A percentile compares a stretch with the other conserved stretches of the same genome.
phyloP scores from a whole-genome alignment of 2,329 filamentous ascomycete species.

The Diplodia scrobiculata region DNA sequence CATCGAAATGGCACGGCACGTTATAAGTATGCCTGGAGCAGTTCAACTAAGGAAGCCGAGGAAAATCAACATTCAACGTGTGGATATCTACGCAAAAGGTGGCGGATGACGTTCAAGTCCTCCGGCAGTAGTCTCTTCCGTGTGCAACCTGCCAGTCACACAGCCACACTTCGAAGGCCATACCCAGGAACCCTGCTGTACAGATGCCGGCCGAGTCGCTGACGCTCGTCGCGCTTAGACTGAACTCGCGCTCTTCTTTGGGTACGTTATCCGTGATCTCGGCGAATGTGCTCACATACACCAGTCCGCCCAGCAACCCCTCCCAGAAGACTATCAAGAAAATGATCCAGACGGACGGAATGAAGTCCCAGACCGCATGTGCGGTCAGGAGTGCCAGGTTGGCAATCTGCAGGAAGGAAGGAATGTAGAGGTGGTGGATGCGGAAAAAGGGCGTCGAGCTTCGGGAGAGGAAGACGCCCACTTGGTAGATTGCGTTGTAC shows the following conservation, averaged over 20 bases:
- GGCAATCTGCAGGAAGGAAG: constrained; percentile 75
- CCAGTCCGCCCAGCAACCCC: constrained; percentile 82
- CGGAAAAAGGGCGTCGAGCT: constrained; percentile 87
- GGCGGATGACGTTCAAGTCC: neutral
- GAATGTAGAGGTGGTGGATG: constrained; percentile 77
- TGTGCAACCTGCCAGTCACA: constrained; percentile 83
- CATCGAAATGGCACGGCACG: neutral
- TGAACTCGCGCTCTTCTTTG: constrained; percentile 81
- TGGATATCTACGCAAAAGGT: neutral
- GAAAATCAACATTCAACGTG: neutral
- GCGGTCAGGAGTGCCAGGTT: constrained; percentile 74
- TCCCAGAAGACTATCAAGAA: constrained; percentile 92
- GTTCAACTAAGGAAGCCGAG: neutral
- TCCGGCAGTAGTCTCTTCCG: constrained; percentile 64
- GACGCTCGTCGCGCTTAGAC: constrained; percentile 83
- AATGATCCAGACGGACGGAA: constrained; percentile 83
- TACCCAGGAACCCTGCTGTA: constrained; percentile 79
- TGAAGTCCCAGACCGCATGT: constrained; percentile 77
- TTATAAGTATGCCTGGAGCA: neutral
- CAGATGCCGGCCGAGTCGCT: constrained; percentile 92
- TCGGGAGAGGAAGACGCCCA: constrained; percentile 91
- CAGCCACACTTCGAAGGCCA: constrained; percentile 76
- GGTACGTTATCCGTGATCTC: constrained; percentile 85
- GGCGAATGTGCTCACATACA: constrained; percentile 95
- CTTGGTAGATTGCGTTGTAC: constrained; percentile 91